Evolutionary conservation across 1,284 basidiomycete genomes (phyloP).

Genomic region (Pseudomicrostroma phylloplanum): DNA sequence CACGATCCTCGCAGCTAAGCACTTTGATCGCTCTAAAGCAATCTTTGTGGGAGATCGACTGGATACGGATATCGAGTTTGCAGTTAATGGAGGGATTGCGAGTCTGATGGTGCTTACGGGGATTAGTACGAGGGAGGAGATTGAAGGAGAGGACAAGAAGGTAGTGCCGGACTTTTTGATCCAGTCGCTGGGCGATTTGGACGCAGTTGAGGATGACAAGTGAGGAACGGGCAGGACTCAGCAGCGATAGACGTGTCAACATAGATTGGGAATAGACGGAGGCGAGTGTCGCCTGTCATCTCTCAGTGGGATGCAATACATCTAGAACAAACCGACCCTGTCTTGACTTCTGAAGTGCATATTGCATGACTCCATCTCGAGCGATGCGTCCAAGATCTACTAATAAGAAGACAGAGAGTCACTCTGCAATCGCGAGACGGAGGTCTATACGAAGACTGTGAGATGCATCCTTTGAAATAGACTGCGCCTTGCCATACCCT

Average conservation of each 20-base stretch:
- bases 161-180: slow-evolving; percentile 45
- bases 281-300: no score
- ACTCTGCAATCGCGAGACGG: no score
- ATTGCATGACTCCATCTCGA: no score
- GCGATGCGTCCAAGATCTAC: no score
- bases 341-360: no score
- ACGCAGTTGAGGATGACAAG: slow-evolving; percentile 8
- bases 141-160: slow-evolving; percentile 56
- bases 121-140: slow-evolving; percentile 41
- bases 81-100: slow-evolving; percentile 72
- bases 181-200: slow-evolving; percentile 39
- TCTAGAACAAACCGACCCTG: no score
- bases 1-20: slow-evolving; percentile 68
- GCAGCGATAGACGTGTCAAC: neutral
- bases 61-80: slow-evolving; percentile 90
- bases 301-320: no score
- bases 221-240: neutral
- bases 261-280: no score
- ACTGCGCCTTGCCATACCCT: no score
- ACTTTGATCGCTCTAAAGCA: slow-evolving; percentile 53
- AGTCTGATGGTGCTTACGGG: slow-evolving; percentile 93
- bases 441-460: no score
- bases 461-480: no score
- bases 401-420: no score
- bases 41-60: slow-evolving; percentile 94